Conservation (phyloP, 345 rosid genomes). For the Aquilaria malaccensis region DNA sequence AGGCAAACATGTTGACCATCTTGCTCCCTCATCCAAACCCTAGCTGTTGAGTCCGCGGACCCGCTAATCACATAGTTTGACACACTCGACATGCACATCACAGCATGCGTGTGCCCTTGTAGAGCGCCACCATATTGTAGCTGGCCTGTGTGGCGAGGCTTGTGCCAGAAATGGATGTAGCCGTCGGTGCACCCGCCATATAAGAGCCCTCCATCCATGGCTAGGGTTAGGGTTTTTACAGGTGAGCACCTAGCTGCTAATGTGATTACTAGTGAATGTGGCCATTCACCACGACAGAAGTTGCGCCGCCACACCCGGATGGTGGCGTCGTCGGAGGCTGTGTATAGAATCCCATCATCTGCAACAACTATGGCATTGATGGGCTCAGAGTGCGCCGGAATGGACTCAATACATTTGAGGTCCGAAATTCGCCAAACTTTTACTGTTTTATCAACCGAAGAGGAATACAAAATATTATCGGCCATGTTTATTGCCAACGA, state of each 20-base stretch:
- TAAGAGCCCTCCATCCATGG: constrained; percentile 23
- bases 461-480: constrained; percentile 42
- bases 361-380: constrained; percentile 35
- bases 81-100: constrained; percentile 35
- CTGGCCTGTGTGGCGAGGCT: constrained; percentile 37
- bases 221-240: constrained; percentile 34
- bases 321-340: constrained; percentile 52
- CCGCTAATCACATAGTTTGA: constrained; percentile 36
- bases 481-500: constrained; percentile 38
- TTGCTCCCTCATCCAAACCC: constrained; percentile 38
- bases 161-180: constrained; percentile 41
- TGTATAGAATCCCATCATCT: constrained; percentile 37
- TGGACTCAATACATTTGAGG: constrained; percentile 47
- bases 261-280: constrained; percentile 34
- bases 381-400: constrained; percentile 40
- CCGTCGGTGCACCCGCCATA: constrained; percentile 57
- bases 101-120: constrained; percentile 55
- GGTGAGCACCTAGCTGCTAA: constrained; percentile 43
- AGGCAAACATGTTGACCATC: constrained; percentile 32
- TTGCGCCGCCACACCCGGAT: constrained; percentile 39
- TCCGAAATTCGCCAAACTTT: constrained; percentile 52
- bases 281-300: constrained; percentile 22
- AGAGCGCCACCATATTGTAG: constrained; percentile 40
- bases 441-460: constrained; percentile 42
- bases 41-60: constrained; percentile 39